Percentiles rank a stretch among this genome's conserved stretches.
Evolutionary conservation across 2,329 filamentous ascomycete genomes (phyloP).

Genomic region (Exophiala oligosperma): DNA sequence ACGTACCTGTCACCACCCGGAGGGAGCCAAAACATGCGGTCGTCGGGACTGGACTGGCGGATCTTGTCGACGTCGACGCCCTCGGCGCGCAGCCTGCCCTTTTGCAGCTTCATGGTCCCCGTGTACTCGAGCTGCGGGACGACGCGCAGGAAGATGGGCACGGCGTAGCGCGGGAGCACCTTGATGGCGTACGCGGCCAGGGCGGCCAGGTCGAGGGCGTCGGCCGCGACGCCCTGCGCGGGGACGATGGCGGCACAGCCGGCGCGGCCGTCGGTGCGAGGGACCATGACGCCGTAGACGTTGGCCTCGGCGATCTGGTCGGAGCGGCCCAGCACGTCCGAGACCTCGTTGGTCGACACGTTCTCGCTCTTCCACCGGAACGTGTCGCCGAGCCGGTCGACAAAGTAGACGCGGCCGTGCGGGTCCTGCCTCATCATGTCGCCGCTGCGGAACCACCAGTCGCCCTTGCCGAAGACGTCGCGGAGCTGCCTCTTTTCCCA

Average conservation of each 20-base stretch:
- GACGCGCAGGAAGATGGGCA: conserved; percentile 70
- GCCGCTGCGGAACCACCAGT: conserved; percentile 80
- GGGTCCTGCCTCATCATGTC: conserved; percentile 72
- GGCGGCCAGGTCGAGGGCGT: conserved; percentile 59
- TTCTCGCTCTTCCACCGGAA: conserved; percentile 72
- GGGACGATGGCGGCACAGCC: conserved; percentile 70
- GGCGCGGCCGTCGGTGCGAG: conserved; percentile 78
- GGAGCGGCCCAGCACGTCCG: conserved; percentile 68
- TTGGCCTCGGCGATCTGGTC: conserved; percentile 72
- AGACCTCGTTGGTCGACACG: conserved; percentile 78
- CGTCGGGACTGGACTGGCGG: conserved; percentile 9
- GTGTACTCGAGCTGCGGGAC: conserved; percentile 60
- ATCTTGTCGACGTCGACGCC: conserved; percentile 29
- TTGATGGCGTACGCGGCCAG: conserved; percentile 60
- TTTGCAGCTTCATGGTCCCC: conserved; percentile 80
- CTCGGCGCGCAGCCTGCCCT: conserved; percentile 57
- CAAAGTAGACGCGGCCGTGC: conserved; percentile 75
- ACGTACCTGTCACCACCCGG: conserved; percentile 24
- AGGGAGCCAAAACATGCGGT: conserved; percentile 29
- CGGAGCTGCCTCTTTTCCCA: conserved; percentile 72
- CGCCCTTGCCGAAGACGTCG: conserved; percentile 71
- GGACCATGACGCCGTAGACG: conserved; percentile 79
- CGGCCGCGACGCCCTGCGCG: conserved; percentile 38
- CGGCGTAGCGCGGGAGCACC: conserved; percentile 69
- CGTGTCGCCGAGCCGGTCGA: conserved; percentile 62